Evolutionary conservation across 495 filamentous ascomycete genomes (phyloP), one percentile per base, ranked within the genome.

Genomic region (Penicillium simplicissimum): DNA sequence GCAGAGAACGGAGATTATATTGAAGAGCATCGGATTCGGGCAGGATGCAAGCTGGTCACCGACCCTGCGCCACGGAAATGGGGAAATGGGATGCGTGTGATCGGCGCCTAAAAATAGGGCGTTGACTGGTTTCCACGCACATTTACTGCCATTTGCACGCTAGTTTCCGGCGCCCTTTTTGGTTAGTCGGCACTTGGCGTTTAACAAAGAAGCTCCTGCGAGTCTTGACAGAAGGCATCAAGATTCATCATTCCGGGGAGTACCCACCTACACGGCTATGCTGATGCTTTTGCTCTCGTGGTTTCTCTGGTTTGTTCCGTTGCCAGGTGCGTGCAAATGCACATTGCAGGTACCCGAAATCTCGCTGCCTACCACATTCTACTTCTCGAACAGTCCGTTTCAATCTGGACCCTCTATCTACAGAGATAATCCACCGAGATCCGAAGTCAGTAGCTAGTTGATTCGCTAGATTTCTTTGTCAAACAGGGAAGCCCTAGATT

Each of bases 41-140:
- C 19, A 47, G 8, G 34, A 7, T 9, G 19, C 31, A 19, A n/a
- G n/a, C 14, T 33, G 25, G 21, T 19, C 8, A 31, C 33, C 19
- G 23, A 21, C 42, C 55, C 67, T 72, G 64, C 62, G 67, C 65
- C 67, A 66, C 64, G 58, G 60, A n/a, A n/a, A n/a, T n/a, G n/a
- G n/a, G n/a, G n/a, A n/a, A n/a, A n/a, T n/a, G n/a, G n/a, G 47
- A 63, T 31, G 35, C 45, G 8, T 40, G 68, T 40, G 68, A 68
- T 68, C 66, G 63, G 58, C 68, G 34, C 47, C 68, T 67, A 67
- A 63, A 63, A 63, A 63, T 67, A 67, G 57, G 52, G 45, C 19
- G 40, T 25, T 47, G 52, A 52, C 21, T 28, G 8, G 23, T 28
- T n/a, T n/a, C 25, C 36, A 19, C 19, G 3, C 36, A n/a, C 2